phyloP scores from a whole-genome alignment of 2,329 filamentous ascomycete species.

The Fusarium sp. region DNA sequence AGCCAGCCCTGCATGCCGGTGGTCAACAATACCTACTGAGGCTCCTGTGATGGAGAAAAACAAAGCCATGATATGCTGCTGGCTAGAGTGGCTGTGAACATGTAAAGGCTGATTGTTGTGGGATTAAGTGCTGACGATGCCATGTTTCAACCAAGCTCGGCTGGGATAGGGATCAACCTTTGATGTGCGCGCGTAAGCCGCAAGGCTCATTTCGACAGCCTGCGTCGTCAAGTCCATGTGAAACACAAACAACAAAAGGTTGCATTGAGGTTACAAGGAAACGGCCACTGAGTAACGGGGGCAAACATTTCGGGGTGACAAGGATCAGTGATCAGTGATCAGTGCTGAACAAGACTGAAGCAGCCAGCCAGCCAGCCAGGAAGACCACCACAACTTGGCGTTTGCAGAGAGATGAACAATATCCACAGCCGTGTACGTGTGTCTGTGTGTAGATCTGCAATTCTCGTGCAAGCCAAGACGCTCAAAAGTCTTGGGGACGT shows the following conservation, averaged over 20 bases:
- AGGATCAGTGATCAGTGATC: not conserved
- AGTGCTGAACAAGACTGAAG: not conserved
- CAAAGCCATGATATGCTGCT: conserved; percentile 13
- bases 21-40: not conserved
- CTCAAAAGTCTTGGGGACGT: conserved; percentile 7
- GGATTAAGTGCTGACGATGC: conserved; percentile 42
- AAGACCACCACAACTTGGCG: conserved; percentile 5
- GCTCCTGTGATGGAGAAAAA: conserved; percentile 19
- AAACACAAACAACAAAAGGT: conserved; percentile 26
- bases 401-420: conserved; percentile 9
- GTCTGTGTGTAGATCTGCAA: conserved; percentile 11
- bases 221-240: conserved; percentile 12
- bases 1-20: conserved; percentile 25
- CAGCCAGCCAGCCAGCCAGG: not conserved
- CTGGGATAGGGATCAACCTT: conserved; percentile 15
- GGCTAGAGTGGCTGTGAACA: conserved; percentile 9
- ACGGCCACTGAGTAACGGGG: conserved; percentile 41
- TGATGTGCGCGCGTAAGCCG: conserved; percentile 1
- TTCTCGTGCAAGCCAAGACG: conserved; percentile 23
- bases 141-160: conserved; percentile 23
- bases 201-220: conserved; percentile 8
- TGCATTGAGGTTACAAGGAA: conserved; percentile 33
- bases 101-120: conserved; percentile 13
- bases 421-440: no score
- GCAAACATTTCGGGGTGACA: conserved; percentile 36